Evolutionary conservation across 2,329 filamentous ascomycete genomes (phyloP).

Genomic region (Aspergillus spinulosporus): DNA sequence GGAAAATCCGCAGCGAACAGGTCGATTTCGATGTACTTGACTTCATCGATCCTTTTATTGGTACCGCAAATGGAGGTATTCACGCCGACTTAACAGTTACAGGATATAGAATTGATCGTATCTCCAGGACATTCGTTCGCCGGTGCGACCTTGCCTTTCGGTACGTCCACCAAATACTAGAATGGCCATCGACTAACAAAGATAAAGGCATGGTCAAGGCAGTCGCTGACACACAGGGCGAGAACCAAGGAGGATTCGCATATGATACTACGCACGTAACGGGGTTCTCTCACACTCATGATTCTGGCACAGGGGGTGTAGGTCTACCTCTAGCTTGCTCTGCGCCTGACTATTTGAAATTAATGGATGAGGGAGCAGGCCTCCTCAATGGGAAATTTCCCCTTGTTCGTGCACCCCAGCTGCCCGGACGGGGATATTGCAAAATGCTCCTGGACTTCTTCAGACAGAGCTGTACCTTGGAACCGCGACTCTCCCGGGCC

Average conservation of each 20-base stretch:
- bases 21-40: conserved; percentile 37
- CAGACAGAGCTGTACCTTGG: conserved; percentile 52
- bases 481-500: conserved; percentile 48
- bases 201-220: conserved; percentile 54
- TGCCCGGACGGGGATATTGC: conserved; percentile 64
- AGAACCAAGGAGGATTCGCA: conserved; percentile 59
- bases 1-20: not conserved
- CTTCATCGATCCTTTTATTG: conserved; percentile 56
- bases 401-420: conserved; percentile 65
- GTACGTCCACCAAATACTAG: conserved; percentile 26
- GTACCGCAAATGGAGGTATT: conserved; percentile 52
- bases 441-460: conserved; percentile 61
- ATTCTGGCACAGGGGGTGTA: conserved; percentile 53
- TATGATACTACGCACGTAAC: conserved; percentile 52
- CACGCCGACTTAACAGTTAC: not conserved
- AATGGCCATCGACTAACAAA: not conserved
- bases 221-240: conserved; percentile 55
- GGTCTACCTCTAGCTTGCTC: conserved; percentile 6
- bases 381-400: conserved; percentile 67
- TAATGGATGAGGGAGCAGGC: conserved; percentile 20
- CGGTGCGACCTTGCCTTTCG: conserved; percentile 57
- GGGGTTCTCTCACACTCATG: conserved; percentile 57
- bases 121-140: conserved; percentile 56
- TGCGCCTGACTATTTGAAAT: too few relatives aligned
- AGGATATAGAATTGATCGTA: not conserved